Percentiles rank a stretch among this genome's conserved stretches.
phyloP scores from a whole-genome alignment of 495 filamentous ascomycete species.

The Glarea lozoyensis region DNA sequence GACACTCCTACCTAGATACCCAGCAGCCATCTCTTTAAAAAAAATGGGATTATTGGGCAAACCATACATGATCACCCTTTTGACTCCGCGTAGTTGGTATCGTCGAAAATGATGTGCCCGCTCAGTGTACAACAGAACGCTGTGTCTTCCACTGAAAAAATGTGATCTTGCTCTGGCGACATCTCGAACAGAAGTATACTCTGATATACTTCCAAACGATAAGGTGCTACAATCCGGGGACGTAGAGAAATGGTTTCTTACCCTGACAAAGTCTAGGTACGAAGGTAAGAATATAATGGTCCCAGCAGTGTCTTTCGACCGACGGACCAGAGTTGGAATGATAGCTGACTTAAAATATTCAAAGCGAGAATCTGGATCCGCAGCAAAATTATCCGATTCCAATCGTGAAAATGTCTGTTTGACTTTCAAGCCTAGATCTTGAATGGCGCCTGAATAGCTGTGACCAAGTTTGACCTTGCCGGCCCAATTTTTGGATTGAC shows the following conservation, averaged over 20 bases:
- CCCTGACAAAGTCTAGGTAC: constrained; percentile 87
- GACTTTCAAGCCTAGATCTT: constrained; percentile 52
- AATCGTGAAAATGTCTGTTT: constrained; percentile 91
- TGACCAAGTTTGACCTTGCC: constrained; percentile 67
- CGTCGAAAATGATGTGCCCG: constrained; percentile 90
- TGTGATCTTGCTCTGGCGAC: constrained; percentile 77
- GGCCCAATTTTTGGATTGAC: constrained; percentile 67
- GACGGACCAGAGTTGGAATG: constrained; percentile 61
- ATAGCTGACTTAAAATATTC: constrained; percentile 77
- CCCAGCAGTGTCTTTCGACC: constrained; percentile 39
- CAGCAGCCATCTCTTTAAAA: constrained; percentile 79
- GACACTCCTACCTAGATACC: constrained; percentile 50
- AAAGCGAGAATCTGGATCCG: constrained; percentile 86
- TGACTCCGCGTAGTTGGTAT: constrained; percentile 70
- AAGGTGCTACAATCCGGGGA: constrained; percentile 55
- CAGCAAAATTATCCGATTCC: constrained; percentile 52
- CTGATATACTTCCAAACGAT: constrained; percentile 78
- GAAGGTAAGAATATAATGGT: constrained; percentile 82
- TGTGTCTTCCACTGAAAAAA: constrained; percentile 74
- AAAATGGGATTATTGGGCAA: constrained; percentile 83
- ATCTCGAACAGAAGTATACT: constrained; percentile 71
- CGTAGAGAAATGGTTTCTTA: constrained; percentile 85
- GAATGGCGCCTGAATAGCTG: constrained; percentile 58
- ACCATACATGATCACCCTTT: constrained; percentile 73
- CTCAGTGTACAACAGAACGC: constrained; percentile 82